Evolutionary conservation across 192 early-diverging fungal genomes (phyloP), one percentile per base, ranked within the genome.

Genomic region (Entomortierella chlamydospora): DNA sequence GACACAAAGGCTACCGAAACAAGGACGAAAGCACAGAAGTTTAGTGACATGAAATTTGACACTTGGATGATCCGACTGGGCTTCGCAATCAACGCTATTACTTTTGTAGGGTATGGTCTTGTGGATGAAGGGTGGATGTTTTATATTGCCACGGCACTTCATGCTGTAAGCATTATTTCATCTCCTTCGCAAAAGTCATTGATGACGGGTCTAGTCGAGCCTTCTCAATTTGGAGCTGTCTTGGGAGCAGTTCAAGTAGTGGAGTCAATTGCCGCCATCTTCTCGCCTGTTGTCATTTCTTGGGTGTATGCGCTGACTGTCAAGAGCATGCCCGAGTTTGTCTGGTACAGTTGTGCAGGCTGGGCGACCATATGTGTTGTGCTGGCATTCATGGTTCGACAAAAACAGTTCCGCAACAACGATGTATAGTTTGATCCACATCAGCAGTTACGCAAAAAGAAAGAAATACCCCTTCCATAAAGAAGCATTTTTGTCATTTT

Each of bases 1-100:
- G 47, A 60, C 25, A 45, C 52, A 28, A 25, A 7, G 26, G 52
- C 5, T 28, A 23, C 28, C 18, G 29, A 29, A 6, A 13, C 51
- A 5, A 62, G 73, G 20, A 56, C 68, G 6, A 51, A 61, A 22
- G 76, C 59, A 33, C 62, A 77, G 22, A 61, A 54, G 2, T 76
- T 68, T 29, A 76, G 64, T 49, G 72, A 72, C 50, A 81, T 81
- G 30, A 58, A 70, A 51, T 89, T 83, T 39, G 86, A 87, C 29
- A 61, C 80, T 12, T 83, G 87, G 84, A 70, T 85, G 61, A 57
- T 89, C 31, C 76, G 86, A 33, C 50, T 81, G 5, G 84, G 84
- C 6, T 69, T 78, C 20, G 30, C 67, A 0, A 68, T 84, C 33
- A 86, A 85, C 26, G 57, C 68, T 0, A 11, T 83, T 28, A 65